A percentile compares a stretch with the other conserved stretches of the same genome.
Conservation (phyloP, 1,284 basidiomycete species). For the Rhodotorula sp. region DNA sequence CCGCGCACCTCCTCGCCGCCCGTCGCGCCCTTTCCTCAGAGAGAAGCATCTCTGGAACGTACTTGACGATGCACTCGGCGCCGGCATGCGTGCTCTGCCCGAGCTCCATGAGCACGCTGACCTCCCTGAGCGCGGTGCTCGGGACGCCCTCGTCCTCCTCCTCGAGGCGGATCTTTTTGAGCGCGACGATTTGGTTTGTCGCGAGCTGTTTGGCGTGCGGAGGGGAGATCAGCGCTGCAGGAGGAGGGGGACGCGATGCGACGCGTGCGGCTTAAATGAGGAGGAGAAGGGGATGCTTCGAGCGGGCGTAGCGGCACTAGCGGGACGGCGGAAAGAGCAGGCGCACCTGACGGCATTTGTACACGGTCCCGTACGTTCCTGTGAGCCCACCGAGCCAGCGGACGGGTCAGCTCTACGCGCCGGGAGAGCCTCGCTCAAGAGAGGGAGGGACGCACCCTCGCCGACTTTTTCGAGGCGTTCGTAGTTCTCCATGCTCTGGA, state of each 20-base stretch:
- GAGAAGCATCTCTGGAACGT: constrained; percentile 2
- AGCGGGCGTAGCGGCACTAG: neutral
- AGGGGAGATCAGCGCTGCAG: neutral
- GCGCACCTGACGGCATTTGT: constrained; percentile 54
- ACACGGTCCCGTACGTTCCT: constrained; percentile 99
- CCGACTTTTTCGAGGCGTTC: constrained; percentile 44
- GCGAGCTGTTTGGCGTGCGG: constrained; percentile 40
- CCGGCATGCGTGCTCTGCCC: constrained; percentile 53
- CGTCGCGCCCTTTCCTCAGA: neutral
- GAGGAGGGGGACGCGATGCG: constrained; percentile 3
- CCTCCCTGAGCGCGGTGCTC: constrained; percentile 95
- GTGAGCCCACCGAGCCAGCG: neutral
- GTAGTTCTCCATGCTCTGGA: constrained; percentile 45
- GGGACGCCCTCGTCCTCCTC: constrained; percentile 98
- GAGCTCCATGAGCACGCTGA: constrained; percentile 93
- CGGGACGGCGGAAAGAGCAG: too few species aligned
- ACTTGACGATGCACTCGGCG: constrained; percentile 92
- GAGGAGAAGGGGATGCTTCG: neutral
- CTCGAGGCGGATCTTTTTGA: constrained; percentile 98
- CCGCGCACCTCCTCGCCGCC: neutral
- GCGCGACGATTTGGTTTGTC: constrained; percentile 77
- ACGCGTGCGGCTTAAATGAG: neutral
- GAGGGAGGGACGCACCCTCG: constrained; percentile 32
- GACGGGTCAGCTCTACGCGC: neutral
- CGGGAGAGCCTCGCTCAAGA: too few species aligned